Conservation (phyloP, 305 asterid species). For the Solanum hybrid region DNA sequence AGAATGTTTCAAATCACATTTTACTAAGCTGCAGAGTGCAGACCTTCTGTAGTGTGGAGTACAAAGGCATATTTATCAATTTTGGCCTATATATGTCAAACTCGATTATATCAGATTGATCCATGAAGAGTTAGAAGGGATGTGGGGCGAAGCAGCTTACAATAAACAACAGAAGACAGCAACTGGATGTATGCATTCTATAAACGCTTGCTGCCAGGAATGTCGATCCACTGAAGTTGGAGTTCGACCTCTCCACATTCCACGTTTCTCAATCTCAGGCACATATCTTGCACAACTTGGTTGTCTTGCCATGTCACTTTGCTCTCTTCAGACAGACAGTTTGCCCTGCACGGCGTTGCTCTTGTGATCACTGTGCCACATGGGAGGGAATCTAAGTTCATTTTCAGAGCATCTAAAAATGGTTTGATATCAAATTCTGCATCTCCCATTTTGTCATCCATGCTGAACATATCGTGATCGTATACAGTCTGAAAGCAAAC, state of each 20-base stretch:
- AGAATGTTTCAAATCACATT: not conserved
- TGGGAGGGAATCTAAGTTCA: conserved; percentile 9
- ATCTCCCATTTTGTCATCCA: conserved; percentile 25
- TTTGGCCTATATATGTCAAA: not conserved
- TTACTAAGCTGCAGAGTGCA: not conserved
- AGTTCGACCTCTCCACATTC: conserved; percentile 23
- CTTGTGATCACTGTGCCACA: conserved; percentile 18
- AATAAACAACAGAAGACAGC: not conserved
- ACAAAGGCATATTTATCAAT: not conserved
- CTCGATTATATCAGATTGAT: not conserved
- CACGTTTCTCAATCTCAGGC: conserved; percentile 16
- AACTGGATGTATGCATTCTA: not conserved
- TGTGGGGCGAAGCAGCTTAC: not conserved
- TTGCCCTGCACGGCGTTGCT: conserved; percentile 8
- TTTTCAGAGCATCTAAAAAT: conserved; percentile 10
- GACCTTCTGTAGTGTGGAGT: not conserved
- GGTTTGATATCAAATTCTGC: conserved; percentile 17
- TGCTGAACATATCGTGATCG: conserved; percentile 16
- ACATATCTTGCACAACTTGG: conserved; percentile 14
- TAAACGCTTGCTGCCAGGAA: conserved; percentile 8
- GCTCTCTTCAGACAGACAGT: conserved; percentile 16
- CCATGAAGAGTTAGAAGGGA: not conserved
- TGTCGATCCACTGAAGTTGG: conserved; percentile 18
- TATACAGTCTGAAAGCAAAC: conserved; percentile 13
- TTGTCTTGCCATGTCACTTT: conserved; percentile 10